Percentiles rank a stretch among this genome's conserved stretches.
Conservation (phyloP, 257 asterid genomes). For the Nicotiana undulata region DNA sequence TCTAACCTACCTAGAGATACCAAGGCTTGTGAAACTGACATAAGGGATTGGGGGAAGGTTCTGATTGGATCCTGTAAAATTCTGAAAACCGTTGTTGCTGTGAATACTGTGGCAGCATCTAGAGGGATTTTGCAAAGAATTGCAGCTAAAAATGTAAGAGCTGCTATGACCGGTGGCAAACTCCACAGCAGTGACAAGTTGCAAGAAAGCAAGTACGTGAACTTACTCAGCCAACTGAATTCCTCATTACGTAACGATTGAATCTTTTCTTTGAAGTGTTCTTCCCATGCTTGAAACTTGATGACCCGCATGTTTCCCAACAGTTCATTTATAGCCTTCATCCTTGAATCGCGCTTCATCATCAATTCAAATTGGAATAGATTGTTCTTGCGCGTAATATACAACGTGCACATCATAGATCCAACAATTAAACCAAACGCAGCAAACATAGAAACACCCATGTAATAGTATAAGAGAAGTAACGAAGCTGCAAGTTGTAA, state of each 20-base stretch:
- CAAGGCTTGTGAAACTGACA: constrained; percentile 45
- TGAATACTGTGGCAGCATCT: constrained; percentile 50
- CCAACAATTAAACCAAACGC: constrained; percentile 29
- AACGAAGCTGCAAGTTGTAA: constrained; percentile 46
- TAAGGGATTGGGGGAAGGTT: constrained; percentile 55
- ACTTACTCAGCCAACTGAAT: constrained; percentile 49
- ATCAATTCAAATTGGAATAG: constrained; percentile 39
- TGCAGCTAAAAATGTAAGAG: constrained; percentile 44
- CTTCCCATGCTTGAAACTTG: constrained; percentile 83
- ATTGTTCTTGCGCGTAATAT: constrained; percentile 26
- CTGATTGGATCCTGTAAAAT: constrained; percentile 62
- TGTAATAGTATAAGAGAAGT: constrained; percentile 32
- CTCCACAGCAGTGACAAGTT: constrained; percentile 51
- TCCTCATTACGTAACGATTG: constrained; percentile 33
- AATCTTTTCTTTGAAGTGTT: constrained; percentile 44
- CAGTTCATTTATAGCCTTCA: constrained; percentile 57
- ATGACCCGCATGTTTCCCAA: constrained; percentile 58
- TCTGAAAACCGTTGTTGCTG: constrained; percentile 49
- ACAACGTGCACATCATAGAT: constrained; percentile 19
- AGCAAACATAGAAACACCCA: constrained; percentile 40
- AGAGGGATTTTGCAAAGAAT: constrained; percentile 23
- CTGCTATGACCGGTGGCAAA: constrained; percentile 28
- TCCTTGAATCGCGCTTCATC: constrained; percentile 49
- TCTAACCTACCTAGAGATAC: constrained; percentile 60
- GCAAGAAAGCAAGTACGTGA: constrained; percentile 24